Percentiles rank a stretch among this genome's conserved stretches.
These are phyloP conservation scores for Phytophthora hibernalis DNA, from an alignment of 352 stramenopile genomes.

Conservation along the genomic window DNA sequence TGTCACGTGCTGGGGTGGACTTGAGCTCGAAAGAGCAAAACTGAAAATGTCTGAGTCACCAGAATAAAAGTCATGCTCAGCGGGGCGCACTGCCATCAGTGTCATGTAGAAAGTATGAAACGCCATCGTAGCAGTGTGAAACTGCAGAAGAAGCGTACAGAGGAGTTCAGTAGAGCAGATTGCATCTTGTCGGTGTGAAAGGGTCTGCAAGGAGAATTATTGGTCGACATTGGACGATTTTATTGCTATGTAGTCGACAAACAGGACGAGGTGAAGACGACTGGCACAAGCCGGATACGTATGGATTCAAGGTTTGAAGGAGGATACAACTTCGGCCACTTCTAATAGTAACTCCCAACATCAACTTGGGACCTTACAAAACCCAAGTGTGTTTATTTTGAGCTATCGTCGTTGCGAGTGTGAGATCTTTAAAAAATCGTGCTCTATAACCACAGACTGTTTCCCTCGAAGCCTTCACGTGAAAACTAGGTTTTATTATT, in stretches of 20 bases:
- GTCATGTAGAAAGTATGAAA: background rate
- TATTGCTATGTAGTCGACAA: background rate
- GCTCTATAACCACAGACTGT: no score
- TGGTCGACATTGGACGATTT: background rate
- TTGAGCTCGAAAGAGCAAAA: background rate
- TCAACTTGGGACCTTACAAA: background rate
- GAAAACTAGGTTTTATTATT: no score
- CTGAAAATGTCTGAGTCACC: background rate
- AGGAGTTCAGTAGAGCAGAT: no score
- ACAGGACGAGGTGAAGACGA: background rate
- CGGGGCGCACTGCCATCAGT: background rate
- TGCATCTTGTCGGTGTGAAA: no score
- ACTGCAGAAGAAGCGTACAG: background rate
- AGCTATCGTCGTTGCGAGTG: no score
- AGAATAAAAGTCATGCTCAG: background rate
- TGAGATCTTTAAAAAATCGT: no score
- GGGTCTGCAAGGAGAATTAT: no score
- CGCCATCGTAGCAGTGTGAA: background rate
- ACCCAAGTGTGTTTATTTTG: no score
- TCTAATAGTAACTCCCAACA: no score
- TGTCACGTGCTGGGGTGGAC: background rate
- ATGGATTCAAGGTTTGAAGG: no score
- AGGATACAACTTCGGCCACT: no score
- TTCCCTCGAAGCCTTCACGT: no score
- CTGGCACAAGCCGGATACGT: background rate